Percentiles rank a stretch among this genome's conserved stretches.
Evolutionary conservation across 2,329 filamentous ascomycete genomes (phyloP).

Genomic region (Metarhizium brunneum): DNA sequence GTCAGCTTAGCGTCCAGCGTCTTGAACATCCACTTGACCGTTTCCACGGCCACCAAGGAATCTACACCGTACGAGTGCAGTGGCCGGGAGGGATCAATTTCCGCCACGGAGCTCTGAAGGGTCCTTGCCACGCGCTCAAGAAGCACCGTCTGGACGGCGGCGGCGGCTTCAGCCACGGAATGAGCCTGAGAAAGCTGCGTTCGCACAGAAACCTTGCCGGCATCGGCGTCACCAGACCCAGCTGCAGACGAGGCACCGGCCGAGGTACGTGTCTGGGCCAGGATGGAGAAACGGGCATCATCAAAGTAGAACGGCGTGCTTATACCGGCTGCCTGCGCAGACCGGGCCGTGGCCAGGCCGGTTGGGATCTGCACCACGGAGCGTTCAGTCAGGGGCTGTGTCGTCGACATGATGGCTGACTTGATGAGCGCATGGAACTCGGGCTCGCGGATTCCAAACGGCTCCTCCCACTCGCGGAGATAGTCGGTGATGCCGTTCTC

Average conservation of each 20-base stretch:
- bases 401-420: slow-evolving; percentile 6
- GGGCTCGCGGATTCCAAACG: slow-evolving; percentile 11
- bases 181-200: slow-evolving; percentile 1
- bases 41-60: slow-evolving; percentile 27
- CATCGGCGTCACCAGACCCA: neutral
- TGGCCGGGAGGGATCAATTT: slow-evolving; percentile 9
- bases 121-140: neutral
- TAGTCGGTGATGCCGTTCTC: neutral
- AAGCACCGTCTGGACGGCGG: neutral
- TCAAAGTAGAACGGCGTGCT: neutral
- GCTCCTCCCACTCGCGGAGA: slow-evolving; percentile 9
- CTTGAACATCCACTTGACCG: slow-evolving; percentile 22
- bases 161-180: neutral
- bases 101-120: neutral
- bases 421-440: slow-evolving; percentile 12
- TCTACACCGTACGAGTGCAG: slow-evolving; percentile 23
- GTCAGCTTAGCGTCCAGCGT: slow-evolving; percentile 11
- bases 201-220: neutral
- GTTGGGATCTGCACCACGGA: neutral
- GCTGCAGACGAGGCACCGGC: neutral
- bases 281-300: neutral
- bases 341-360: neutral
- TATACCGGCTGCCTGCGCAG: neutral
- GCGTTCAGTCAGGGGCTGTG: neutral
- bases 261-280: neutral